Conservation (phyloP, 805 yeast genomes). For the Myxozyma mucilagina region DNA sequence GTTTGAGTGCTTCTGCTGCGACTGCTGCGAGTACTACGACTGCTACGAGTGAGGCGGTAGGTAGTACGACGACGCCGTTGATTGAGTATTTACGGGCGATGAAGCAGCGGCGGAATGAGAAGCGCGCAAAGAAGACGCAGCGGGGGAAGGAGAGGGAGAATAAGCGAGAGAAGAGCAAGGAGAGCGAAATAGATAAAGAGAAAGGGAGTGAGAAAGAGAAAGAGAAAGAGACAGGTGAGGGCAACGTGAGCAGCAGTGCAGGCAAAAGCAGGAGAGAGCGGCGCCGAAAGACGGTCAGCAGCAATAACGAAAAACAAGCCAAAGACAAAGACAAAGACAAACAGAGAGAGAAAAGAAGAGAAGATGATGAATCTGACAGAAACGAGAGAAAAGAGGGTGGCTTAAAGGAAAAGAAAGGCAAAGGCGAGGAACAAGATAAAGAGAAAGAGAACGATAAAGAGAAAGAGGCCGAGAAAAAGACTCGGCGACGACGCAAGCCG, state of each 20-base stretch:
- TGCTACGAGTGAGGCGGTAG: too few species aligned
- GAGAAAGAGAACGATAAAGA: neutral
- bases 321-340: neutral
- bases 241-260: too few species aligned
- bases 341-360: neutral
- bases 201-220: conserved; percentile 9
- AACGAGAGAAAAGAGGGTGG: neutral
- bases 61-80: conserved; percentile 21
- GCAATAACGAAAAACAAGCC: neutral
- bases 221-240: neutral
- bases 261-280: too few species aligned
- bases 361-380: neutral
- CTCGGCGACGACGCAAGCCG: neutral
- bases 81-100: conserved; percentile 30
- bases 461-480: neutral
- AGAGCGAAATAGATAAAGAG: too few species aligned
- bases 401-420: neutral
- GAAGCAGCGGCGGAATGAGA: conserved; percentile 16
- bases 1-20: too few species aligned
- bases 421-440: neutral
- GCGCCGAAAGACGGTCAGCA: neutral
- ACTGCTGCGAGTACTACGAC: too few species aligned
- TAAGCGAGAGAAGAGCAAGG: neutral
- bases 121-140: conserved; percentile 12
- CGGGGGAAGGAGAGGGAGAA: neutral